Evolutionary conservation across 1,139 yeast species (phyloP).

Genomic region (Waltiozyma solani): DNA sequence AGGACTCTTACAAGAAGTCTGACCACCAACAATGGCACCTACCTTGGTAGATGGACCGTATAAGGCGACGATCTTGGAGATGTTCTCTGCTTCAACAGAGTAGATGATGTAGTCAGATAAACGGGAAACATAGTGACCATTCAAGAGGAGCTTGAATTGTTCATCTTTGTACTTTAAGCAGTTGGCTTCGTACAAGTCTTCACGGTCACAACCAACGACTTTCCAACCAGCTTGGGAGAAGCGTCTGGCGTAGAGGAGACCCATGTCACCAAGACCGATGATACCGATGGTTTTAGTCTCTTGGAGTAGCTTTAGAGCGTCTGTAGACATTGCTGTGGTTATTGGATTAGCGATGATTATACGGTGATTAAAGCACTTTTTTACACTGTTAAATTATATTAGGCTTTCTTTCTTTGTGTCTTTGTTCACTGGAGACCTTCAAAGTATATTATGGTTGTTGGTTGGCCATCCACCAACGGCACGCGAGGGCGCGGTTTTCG

Average conservation of each 20-base stretch:
- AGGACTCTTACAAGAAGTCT: conserved; percentile 89
- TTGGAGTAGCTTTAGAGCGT: background rate
- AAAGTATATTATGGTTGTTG: too few species aligned
- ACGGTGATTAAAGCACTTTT: too few species aligned
- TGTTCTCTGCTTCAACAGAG: conserved; percentile 84
- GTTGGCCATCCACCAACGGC: too few species aligned
- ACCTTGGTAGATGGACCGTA: conserved; percentile 86
- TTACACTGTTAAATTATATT: too few species aligned
- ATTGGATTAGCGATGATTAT: too few species aligned
- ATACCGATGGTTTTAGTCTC: conserved; percentile 60
- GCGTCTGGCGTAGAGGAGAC: conserved; percentile 69
- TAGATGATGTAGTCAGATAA: conserved; percentile 74
- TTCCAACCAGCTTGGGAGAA: conserved; percentile 82
- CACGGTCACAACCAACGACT: conserved; percentile 87
- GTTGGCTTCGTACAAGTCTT: conserved; percentile 46
- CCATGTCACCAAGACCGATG: conserved; percentile 97
- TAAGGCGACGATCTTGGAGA: conserved; percentile 53
- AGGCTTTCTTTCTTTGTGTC: too few species aligned
- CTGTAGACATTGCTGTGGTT: background rate
- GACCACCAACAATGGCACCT: conserved; percentile 96
- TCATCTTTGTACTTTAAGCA: conserved; percentile 32
- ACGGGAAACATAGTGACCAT: conserved; percentile 82
- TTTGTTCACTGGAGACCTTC: too few species aligned
- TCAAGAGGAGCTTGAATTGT: conserved; percentile 43
- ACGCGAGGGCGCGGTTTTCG: too few species aligned